Conservation (phyloP, 2,329 filamentous ascomycete genomes). For the Sclerotinia sclerotiorum region DNA sequence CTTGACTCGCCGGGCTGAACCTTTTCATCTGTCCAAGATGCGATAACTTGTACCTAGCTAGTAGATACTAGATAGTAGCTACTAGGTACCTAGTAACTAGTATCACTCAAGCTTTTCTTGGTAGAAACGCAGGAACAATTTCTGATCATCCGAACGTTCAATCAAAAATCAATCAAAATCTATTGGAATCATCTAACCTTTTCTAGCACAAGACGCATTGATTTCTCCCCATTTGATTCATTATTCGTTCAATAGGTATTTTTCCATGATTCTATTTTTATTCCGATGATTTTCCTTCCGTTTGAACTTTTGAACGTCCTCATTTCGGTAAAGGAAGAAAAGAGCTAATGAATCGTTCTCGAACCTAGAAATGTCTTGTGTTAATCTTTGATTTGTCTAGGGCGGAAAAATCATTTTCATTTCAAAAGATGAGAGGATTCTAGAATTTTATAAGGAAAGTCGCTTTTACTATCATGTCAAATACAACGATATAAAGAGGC, state of each 20-base stretch:
- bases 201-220: not conserved
- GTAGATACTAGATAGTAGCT: too few species aligned
- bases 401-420: not conserved
- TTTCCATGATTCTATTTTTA: not conserved
- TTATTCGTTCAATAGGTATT: not conserved
- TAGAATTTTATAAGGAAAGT: not conserved
- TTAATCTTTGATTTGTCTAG: not conserved
- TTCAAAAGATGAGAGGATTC: not conserved
- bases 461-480: not conserved
- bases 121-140: too few species aligned
- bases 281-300: not conserved
- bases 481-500: not conserved
- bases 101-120: too few species aligned
- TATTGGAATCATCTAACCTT: too few species aligned
- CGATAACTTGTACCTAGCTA: too few species aligned
- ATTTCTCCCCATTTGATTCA: not conserved
- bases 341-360: not conserved
- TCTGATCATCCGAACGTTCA: too few species aligned
- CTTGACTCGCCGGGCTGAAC: too few species aligned
- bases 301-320: not conserved
- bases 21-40: too few species aligned
- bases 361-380: slow-evolving; percentile 2
- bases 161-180: too few species aligned
- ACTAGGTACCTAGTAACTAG: too few species aligned
- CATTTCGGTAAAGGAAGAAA: not conserved